Evolutionary conservation across 352 stramenopile genomes (phyloP), one percentile per base, ranked within the genome.

Genomic region (Aphanomyces stellatus): DNA sequence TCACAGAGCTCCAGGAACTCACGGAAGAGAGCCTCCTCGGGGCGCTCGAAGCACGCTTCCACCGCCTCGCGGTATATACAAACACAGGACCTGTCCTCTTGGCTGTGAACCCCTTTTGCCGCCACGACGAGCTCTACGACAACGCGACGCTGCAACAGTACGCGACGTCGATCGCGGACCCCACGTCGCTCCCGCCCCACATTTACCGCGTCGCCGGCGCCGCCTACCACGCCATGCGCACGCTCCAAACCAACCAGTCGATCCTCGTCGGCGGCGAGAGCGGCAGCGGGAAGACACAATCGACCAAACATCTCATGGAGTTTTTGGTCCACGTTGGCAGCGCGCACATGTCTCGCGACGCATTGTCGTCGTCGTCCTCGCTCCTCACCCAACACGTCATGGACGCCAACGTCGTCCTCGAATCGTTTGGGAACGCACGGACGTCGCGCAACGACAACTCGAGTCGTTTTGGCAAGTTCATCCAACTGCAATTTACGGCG

Each of bases 391-490:
- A 82, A n/a, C 94, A 97, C 62, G 87, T 98, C 0, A 66, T 97
- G 30, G 85, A 96, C 72, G 93, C 88, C 46, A 96, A 96, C 66
- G 91, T 88, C 43, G 63, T 97, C 11, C 77, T 97, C 31, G 89
- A 97, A 62, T 90, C 87, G 6, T 96, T 97, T 62, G 88, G 88
- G 33, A 96, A 96, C 60, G 88, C 88, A 31, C 82, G 85, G 15
- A 96, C 88, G 15, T 72, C 93, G 33, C 81, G 88, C 42, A 96
- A 96, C 65, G 83, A 96, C 75, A 96, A 96, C 70, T 94, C 84
- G n/a, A 94, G 84, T 74, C 86, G 88, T 33, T 96, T 96, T 57
- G 88, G 88, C 66, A 97, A 97, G 74, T 96, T 95, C 72, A 96
- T 97, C 68, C 93, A 96, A 71, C 76, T 96, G 65, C 82, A 95